Evolutionary conservation across 371 early-diverging fungal genomes (phyloP), one percentile per base, ranked within the genome.

Genomic region (Parasitella parasitica): DNA sequence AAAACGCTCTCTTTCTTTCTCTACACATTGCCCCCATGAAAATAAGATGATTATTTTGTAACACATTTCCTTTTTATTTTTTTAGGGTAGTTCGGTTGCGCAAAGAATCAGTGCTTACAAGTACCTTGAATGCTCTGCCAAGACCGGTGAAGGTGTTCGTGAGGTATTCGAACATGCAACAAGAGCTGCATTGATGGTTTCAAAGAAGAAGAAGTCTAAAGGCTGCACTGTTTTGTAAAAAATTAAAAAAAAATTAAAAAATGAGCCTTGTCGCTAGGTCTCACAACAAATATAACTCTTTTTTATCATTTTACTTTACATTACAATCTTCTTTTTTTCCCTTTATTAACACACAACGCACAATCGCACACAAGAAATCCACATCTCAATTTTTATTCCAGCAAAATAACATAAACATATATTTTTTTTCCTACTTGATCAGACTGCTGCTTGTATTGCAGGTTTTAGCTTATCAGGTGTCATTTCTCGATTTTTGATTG

Each of bases 111-210:
- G 85, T 55, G 97, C 97, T 38, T 85, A 86, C 80, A 89, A 91
- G 70, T 97, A 95, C 83, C 78, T 97, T 67, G 98, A 98, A 77
- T 98, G 98, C 81, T 92, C 93, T 55, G 97, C 98, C 68, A 92
- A 91, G 83, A 85, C 83, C 41, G 92, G 93, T 59, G 92, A 94
- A 50, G 95, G 94, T 66, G 96, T 98, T 54, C 86, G 87, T 63
- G 96, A 97, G 68, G 98, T 97, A 48, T 95, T 97, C 83, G 94
- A 93, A 73, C 85, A 89, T 60, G 96, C 96, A 22, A 93, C 96
- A 41, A 86, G 96, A 52, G 95, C 94, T 36, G 92, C 94, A 27
- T 78, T 94, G 52, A 75, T 88, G 75, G 80, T 76, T 43, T 71
- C 74, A 66, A 89, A 86, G 78, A 81, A 67, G 69, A 71, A 71